Conservation (phyloP, 2,329 filamentous ascomycete species). For the Talaromyces sp. region DNA sequence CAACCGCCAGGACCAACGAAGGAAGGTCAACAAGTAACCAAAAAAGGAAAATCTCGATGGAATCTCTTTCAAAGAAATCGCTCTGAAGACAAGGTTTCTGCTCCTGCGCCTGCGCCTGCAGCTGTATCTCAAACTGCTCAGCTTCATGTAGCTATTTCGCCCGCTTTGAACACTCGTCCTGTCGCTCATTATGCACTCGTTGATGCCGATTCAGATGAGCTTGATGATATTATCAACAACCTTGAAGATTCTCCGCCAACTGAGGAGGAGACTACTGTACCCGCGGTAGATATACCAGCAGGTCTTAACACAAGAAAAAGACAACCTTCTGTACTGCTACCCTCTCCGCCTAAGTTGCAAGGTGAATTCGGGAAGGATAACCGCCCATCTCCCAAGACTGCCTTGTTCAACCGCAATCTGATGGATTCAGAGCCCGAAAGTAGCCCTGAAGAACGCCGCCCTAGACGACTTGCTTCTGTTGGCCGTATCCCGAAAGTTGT, state of each 20-base stretch:
- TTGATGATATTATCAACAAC: conserved; percentile 43
- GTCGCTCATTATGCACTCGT: conserved; percentile 63
- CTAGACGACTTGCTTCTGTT: conserved; percentile 74
- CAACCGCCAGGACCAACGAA: neutral
- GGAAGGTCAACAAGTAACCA: conserved; percentile 37
- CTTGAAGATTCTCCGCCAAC: conserved; percentile 45
- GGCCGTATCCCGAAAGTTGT: conserved; percentile 85
- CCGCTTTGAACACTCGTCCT: conserved; percentile 43
- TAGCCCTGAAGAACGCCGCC: conserved; percentile 40
- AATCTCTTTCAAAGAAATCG: conserved; percentile 60
- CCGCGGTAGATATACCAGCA: conserved; percentile 28
- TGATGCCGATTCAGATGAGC: conserved; percentile 47
- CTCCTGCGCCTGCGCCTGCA: conserved; percentile 15
- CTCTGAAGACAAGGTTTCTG: conserved; percentile 29
- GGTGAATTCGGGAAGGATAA: conserved; percentile 33
- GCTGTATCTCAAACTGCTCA: conserved; percentile 28
- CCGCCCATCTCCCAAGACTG: conserved; percentile 38
- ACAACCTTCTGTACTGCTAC: conserved; percentile 44
- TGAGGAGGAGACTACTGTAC: conserved; percentile 33
- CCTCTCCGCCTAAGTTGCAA: conserved; percentile 44
- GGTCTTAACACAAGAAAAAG: conserved; percentile 36
- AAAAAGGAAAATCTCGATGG: conserved; percentile 47
- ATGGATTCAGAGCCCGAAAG: conserved; percentile 16
- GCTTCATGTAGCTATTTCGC: conserved; percentile 45
- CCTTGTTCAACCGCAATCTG: conserved; percentile 38